Evolutionary conservation across 208 protist genomes (phyloP).

Genomic region (Acanthamoeba healyi): DNA sequence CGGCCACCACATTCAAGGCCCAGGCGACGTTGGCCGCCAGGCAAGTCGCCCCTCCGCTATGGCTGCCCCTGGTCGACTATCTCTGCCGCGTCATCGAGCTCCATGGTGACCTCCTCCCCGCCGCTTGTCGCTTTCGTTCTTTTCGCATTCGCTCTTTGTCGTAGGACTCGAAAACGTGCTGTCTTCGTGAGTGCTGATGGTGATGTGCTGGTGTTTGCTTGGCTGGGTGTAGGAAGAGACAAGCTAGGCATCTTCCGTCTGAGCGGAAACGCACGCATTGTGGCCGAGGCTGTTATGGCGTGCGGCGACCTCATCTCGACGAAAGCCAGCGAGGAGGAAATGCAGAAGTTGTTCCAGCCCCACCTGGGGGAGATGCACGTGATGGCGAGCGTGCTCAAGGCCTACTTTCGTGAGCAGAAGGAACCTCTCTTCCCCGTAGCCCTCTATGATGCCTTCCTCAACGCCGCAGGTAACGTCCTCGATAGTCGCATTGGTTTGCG

Average conservation of each 20-base stretch:
- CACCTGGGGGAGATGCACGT: not conserved
- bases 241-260: conserved; percentile 1
- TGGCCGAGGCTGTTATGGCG: not conserved
- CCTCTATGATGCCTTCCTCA: not conserved
- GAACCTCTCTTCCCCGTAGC: not conserved
- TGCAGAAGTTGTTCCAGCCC: not conserved
- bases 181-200: too few relatives aligned
- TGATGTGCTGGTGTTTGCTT: too few relatives aligned
- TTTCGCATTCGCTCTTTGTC: not conserved
- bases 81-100: not conserved
- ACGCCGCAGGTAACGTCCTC: not conserved
- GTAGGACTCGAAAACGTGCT: not conserved
- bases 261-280: not conserved
- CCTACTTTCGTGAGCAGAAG: conserved; percentile 7
- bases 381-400: conserved; percentile 5
- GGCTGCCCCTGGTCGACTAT: conserved; percentile 3
- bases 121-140: not conserved
- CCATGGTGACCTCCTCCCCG: not conserved
- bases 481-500: not conserved
- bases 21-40: not conserved
- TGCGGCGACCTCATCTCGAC: not conserved
- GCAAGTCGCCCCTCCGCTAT: not conserved
- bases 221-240: too few relatives aligned
- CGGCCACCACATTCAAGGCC: not conserved
- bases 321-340: not conserved